Conservation (phyloP, 2,329 filamentous ascomycete species). For the Cytospora chrysosperma region DNA sequence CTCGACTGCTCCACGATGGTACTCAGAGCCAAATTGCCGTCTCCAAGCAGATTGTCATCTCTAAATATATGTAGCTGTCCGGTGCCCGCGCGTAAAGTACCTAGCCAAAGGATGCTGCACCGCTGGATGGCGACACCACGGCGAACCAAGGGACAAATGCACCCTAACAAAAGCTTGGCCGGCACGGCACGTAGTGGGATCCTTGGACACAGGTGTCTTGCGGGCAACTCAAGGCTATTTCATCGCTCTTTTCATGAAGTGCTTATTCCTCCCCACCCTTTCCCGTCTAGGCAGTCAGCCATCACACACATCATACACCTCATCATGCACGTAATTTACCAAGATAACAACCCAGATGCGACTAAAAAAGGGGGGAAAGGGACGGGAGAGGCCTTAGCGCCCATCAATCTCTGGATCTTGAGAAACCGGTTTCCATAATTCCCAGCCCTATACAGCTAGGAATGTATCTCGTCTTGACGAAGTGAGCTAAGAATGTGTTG, state of each 20-base stretch:
- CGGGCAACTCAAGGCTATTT: too few species aligned
- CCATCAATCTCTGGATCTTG: background rate
- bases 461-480: background rate
- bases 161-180: background rate
- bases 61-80: too few species aligned
- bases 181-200: slow-evolving; percentile 3
- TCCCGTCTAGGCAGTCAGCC: background rate
- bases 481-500: background rate
- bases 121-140: background rate
- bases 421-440: too few species aligned
- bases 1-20: background rate
- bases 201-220: background rate
- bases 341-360: slow-evolving; percentile 9
- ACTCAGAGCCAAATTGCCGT: background rate
- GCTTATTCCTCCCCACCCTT: background rate
- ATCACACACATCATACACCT: slow-evolving; percentile 9
- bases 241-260: background rate
- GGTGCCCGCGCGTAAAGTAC: background rate
- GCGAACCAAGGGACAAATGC: background rate
- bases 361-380: slow-evolving; percentile 4
- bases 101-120: background rate
- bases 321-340: slow-evolving; percentile 16
- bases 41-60: too few species aligned
- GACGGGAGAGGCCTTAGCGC: slow-evolving; percentile 7
- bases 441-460: background rate